Percentiles rank a stretch among this genome's conserved stretches.
Conservation (phyloP, 106 monocot genomes). For the Acanthochlamys bracteata region DNA sequence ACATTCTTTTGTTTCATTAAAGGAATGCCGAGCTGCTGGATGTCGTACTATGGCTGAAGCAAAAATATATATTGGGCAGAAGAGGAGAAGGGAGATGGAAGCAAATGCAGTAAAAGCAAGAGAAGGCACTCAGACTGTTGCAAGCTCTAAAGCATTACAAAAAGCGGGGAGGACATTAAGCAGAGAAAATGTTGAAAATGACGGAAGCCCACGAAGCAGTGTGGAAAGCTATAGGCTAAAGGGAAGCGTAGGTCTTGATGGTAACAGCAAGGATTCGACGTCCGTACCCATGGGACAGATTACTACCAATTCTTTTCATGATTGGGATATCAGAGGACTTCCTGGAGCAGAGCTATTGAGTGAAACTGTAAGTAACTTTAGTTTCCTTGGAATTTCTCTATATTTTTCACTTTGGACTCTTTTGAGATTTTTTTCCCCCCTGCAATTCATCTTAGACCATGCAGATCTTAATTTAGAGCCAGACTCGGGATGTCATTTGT, state of each 20-base stretch:
- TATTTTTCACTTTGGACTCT: no score
- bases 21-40: constrained; percentile 86
- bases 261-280: constrained; percentile 27
- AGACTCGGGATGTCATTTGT: no score
- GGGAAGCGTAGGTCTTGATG: constrained; percentile 20
- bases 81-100: constrained; percentile 54
- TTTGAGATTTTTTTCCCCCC: background rate
- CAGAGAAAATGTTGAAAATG: constrained; percentile 45
- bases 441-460: background rate
- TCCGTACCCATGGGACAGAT: constrained; percentile 8
- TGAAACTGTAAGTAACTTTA: constrained; percentile 49
- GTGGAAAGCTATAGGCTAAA: constrained; percentile 48
- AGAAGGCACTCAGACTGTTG: constrained; percentile 30
- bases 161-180: constrained; percentile 31
- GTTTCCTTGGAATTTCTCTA: background rate
- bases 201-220: constrained; percentile 42
- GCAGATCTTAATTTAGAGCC: no score
- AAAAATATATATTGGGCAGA: constrained; percentile 62
- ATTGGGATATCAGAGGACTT: constrained; percentile 87
- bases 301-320: constrained; percentile 37
- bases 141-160: constrained; percentile 35
- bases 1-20: constrained; percentile 1
- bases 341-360: constrained; percentile 81
- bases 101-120: constrained; percentile 34
- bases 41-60: constrained; percentile 73